Base-by-base conservation (phyloP, 345 rosid genomes). In the Eutrema yunnanense region DNA sequence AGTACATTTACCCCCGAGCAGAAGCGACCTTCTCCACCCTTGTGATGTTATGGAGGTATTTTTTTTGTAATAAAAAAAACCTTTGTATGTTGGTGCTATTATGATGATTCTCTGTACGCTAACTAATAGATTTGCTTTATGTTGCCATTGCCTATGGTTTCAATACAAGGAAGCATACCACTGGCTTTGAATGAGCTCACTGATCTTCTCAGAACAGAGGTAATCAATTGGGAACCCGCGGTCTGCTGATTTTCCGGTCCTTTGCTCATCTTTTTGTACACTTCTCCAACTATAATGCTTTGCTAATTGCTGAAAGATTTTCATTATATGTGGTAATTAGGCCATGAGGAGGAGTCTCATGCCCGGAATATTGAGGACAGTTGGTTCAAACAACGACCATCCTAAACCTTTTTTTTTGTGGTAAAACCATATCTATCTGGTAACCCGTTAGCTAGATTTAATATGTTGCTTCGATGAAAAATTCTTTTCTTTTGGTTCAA, bases 81-180 rank as follows among this genome's bases (percentile, higher is more conserved):
- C 26, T 22, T 22, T 22, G 26, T 1, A 22, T 22, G 26, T 56
- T 42, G 33, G 11, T 44, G 12, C 46, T 26, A 1, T 52, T 62
- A 3, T 30, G 12, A 32, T 65, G 57, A 56, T 30, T 56, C 43
- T 57, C 19, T 16, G 22, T 58, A n/a, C 3, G 50, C 36, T 8
- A 36, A 44, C 56, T 41, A 59, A 51, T 5, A 10, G 8, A 37
- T 27, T 42, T 52, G 29, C 14, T 13, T 8, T 30, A 92, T 77
- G 96, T 95, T 71, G 99, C 96, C 54, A 91, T 91, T 82, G 97
- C 97, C 59, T 90, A 87, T 83, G 97, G 97, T 19, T 95, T 81
- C 77, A 90, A 92, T 75, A 88, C 70, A 81, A 90, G 84, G 69
- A 87, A 26, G 81, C 84, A 84, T 80, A 80, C 89, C 96, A 9